Base-by-base conservation (phyloP, 2,329 filamentous ascomycete species). In the Fusarium solani-melongenae region DNA sequence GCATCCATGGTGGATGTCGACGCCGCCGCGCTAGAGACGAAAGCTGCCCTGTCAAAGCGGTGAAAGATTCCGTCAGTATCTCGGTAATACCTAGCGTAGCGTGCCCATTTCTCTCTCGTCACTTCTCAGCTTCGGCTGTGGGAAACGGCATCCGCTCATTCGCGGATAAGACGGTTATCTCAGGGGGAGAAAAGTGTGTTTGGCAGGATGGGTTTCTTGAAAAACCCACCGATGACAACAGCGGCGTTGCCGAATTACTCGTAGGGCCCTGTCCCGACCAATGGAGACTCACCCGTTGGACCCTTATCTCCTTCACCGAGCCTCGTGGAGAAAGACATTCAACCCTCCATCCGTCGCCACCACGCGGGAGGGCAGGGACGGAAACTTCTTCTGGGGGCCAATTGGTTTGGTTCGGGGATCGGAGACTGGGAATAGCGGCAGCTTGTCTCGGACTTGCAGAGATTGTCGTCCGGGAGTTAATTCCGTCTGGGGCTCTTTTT, bases 191-290 rank as follows among this genome's bases (percentile, higher is more conserved):
- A 17, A n/a, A 53, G 44, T 64, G 36, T 67, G 49, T 46, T 27
- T 39, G 14, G 9, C 49, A 67, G 66, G 59, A 57, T 59, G 62
- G 39, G 24, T 39, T 70, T 74, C 55, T 70, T 29, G 46, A 64
- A 60, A 74, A 72, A 44, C n/a, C 65, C 65, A 72, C 72, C 24
- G 56, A 70, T 74, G 72, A 72, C 69, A 69, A 49, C 29, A 22
- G 31, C 46, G 67, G 69, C 58, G 27, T 62, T 62, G 49, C 38
- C 39, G 65, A 46, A 74, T 74, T 74, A 74, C 69, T 74, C 69
- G 61, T 22, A 44, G 36, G 62, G 53, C 46, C 61, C 38, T 31
- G 38, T 44, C 51, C n/a, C 27, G 36, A 17, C 72, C 64, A 74
- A 72, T 72, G 11, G 64, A 24, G 8, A 44, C 17, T 20, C 31